Evolutionary conservation across 2,329 filamentous ascomycete species (phyloP), one percentile per base, ranked within the genome.

Genomic region (Diaporthe vexans): DNA sequence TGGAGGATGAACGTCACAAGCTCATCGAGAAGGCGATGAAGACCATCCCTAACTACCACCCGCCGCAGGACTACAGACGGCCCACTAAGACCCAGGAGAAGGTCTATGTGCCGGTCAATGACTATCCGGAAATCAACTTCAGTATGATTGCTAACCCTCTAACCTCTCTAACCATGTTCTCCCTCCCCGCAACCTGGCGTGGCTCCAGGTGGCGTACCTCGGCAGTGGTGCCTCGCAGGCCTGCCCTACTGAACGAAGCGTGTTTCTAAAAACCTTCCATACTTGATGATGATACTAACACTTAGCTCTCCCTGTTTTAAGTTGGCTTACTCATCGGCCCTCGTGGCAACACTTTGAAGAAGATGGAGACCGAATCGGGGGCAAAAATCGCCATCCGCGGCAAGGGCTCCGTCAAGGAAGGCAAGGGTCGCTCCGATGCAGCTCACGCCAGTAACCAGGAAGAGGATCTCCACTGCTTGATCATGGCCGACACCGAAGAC

Each of bases 81-180:
- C 97, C 97, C 77, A 98, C 96, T 84, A 99, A 99, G 94, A 99
- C 97, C 83, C 97, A 99, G 87, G 97, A 99, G 90, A 99, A 99
- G 90, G 97, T 99, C 94, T 99, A 99, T 85, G 97, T 99, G 85
- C 97, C 97, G 84, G 97, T 99, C 88, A 99, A 99, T 91, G 97
- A 99, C 87, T 99, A 99, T 86, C 97, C 97, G 90, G 97, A 99
- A 87, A 98, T 99, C 93, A 99, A 99, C 93, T 99, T 99, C 95
- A 99, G 97, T 99, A 98, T 96, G 96, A 96, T 97, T 95, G 93
- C 95, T 98, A 98, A 98, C 95, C 95, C 95, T 95, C 92, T 92
- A 93, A 94, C 92, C 88, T 85, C 89, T 90, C 92, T 94, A 93
- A 94, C 87, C 85, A 87, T 86, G 79, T 82, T 81, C 78, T 78